Percentiles rank a stretch among this genome's conserved stretches.
These are phyloP conservation scores for Penicillium sp. DNA, from an alignment of 2,329 filamentous ascomycete genomes.

Conservation along the genomic window DNA sequence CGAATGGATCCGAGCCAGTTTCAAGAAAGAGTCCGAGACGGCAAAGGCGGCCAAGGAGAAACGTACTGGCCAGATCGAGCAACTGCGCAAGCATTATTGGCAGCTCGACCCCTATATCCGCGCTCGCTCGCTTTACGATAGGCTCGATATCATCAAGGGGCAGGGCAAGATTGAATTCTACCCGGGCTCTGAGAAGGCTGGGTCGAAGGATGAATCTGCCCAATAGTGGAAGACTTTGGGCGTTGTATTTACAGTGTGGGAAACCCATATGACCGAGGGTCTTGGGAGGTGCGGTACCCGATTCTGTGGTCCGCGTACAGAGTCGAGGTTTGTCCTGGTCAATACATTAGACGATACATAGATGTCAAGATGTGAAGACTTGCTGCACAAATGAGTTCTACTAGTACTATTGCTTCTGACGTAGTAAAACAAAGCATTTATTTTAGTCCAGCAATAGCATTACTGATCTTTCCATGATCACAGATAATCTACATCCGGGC, in stretches of 20 bases:
- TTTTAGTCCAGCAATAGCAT: too few species aligned
- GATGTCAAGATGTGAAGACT: background rate
- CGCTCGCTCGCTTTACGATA: slow-evolving; percentile 77
- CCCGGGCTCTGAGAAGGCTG: slow-evolving; percentile 30
- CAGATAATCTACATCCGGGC: slow-evolving; percentile 63
- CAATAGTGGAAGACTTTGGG: background rate
- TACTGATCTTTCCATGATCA: background rate
- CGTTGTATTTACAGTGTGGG: slow-evolving; percentile 1
- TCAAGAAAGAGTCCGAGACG: slow-evolving; percentile 43
- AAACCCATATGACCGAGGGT: too few species aligned
- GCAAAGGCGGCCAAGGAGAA: slow-evolving; percentile 49
- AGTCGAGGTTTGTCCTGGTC: too few species aligned
- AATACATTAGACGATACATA: slow-evolving; percentile 9
- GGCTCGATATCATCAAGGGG: slow-evolving; percentile 63
- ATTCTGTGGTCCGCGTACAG: too few species aligned
- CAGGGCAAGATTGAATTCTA: slow-evolving; percentile 70
- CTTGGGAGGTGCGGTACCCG: too few species aligned
- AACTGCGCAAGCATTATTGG: slow-evolving; percentile 76
- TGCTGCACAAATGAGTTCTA: too few species aligned
- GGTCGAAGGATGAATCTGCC: background rate
- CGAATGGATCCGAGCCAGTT: slow-evolving; percentile 61
- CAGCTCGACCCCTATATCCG: slow-evolving; percentile 78
- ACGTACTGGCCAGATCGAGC: slow-evolving; percentile 56
- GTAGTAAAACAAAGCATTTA: too few species aligned
- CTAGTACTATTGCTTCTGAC: too few species aligned